Conservation (phyloP, 2,329 filamentous ascomycete genomes). For the Fusarium tuaranense region DNA sequence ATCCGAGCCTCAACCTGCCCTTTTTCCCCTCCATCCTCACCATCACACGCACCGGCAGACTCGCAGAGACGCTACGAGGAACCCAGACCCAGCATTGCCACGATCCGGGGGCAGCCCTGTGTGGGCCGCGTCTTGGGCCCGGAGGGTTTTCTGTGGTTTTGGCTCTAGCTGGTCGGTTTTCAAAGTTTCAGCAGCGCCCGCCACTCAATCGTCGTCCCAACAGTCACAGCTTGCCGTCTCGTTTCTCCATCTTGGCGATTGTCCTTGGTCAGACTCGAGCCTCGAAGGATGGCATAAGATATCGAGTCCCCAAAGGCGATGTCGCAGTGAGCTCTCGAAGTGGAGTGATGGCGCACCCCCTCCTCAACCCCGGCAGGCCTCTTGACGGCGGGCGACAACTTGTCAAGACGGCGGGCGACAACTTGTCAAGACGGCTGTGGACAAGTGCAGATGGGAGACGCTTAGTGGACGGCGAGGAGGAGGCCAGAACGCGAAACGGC, state of each 20-base stretch:
- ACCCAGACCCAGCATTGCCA: slow-evolving; percentile 22
- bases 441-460: slow-evolving; percentile 25
- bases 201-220: slow-evolving; percentile 25
- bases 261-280: slow-evolving; percentile 1
- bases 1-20: slow-evolving; percentile 24
- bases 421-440: slow-evolving; percentile 42
- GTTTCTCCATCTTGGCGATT: not conserved
- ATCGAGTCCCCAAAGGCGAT: slow-evolving; percentile 29
- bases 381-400: slow-evolving; percentile 37
- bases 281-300: slow-evolving; percentile 17
- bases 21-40: slow-evolving; percentile 29
- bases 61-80: slow-evolving; percentile 28
- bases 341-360: slow-evolving; percentile 45
- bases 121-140: slow-evolving; percentile 27
- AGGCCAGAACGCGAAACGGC: slow-evolving; percentile 34
- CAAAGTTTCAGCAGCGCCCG: slow-evolving; percentile 36
- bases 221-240: slow-evolving; percentile 3
- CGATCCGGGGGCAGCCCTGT: slow-evolving; percentile 22
- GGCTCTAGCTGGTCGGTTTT: slow-evolving; percentile 20
- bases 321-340: slow-evolving; percentile 36
- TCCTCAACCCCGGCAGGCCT: slow-evolving; percentile 31
- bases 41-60: slow-evolving; percentile 24
- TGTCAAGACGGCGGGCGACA: slow-evolving; percentile 38
- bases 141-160: slow-evolving; percentile 18
- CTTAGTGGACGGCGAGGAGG: slow-evolving; percentile 22